These are phyloP conservation scores for Fusarium papillatum DNA, from an alignment of 2,329 filamentous ascomycete genomes.

Conservation along the genomic window DNA sequence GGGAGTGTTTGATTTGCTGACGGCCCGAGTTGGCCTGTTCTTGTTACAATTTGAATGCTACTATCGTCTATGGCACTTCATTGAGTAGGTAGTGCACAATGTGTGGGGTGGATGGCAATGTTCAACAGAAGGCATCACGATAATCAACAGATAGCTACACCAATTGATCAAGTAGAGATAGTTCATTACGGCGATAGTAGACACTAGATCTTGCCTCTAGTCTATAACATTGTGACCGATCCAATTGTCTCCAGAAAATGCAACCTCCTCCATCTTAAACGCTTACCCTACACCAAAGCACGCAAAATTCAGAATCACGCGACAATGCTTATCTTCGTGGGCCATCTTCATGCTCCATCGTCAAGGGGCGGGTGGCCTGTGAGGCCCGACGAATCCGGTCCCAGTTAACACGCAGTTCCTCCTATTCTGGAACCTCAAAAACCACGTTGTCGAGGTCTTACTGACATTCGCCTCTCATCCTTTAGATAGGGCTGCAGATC, in stretches of 20 bases:
- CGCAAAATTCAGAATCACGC: slow-evolving; percentile 2
- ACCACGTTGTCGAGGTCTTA: slow-evolving; percentile 5
- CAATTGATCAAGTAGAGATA: neutral
- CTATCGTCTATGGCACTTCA: neutral
- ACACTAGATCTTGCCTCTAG: neutral
- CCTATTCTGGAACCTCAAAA: neutral
- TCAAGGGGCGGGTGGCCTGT: neutral
- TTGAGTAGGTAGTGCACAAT: neutral
- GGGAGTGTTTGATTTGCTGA: neutral
- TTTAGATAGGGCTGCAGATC: slow-evolving; percentile 11
- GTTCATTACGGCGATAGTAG: neutral
- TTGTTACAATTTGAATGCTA: neutral
- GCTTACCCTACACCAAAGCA: slow-evolving; percentile 8
- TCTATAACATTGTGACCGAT: neutral
- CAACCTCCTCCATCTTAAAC: neutral
- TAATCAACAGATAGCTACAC: neutral
- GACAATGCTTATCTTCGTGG: slow-evolving; percentile 12
- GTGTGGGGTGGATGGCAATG: neutral
- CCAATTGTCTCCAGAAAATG: neutral
- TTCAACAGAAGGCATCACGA: neutral
- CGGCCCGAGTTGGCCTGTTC: neutral
- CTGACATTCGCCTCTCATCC: neutral
- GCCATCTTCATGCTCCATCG: neutral
- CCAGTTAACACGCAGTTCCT: neutral
- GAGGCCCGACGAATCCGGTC: neutral